These are phyloP conservation scores for Trypanosoma caninum DNA, from an alignment of 208 protist species.

Conservation along the genomic window DNA sequence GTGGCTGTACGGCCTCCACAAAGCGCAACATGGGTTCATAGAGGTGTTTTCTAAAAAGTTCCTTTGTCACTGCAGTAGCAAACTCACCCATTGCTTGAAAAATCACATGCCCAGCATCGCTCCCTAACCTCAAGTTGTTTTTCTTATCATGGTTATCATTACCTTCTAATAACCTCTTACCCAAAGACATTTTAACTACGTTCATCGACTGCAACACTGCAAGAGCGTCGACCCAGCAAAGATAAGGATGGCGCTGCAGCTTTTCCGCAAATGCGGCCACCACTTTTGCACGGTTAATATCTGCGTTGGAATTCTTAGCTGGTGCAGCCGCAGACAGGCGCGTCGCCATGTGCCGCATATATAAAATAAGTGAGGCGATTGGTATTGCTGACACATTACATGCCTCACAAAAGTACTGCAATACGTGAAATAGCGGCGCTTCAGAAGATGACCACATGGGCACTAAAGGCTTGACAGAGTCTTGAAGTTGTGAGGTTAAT, in stretches of 20 bases:
- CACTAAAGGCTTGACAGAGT: neutral
- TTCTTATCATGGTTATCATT: neutral
- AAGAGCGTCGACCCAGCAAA: slow-evolving; percentile 15
- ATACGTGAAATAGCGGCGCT: slow-evolving; percentile 14
- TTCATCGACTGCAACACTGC: slow-evolving; percentile 8
- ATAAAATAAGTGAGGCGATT: neutral
- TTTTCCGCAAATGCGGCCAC: slow-evolving; percentile 5
- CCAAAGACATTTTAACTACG: neutral
- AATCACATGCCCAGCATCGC: neutral
- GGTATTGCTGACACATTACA: slow-evolving; percentile 16
- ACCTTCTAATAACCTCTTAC: neutral
- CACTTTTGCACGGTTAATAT: neutral
- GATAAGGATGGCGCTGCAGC: slow-evolving; percentile 21
- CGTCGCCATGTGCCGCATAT: slow-evolving; percentile 1
- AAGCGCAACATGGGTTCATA: slow-evolving; percentile 28
- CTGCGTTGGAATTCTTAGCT: neutral
- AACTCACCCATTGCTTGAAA: slow-evolving; percentile 12
- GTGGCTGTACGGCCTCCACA: slow-evolving; percentile 19
- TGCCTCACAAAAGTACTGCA: slow-evolving; percentile 16
- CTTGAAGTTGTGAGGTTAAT: slow-evolving; percentile 8
- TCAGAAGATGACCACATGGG: slow-evolving; percentile 1
- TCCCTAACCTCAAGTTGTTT: neutral
- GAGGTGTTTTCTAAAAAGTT: slow-evolving; percentile 14
- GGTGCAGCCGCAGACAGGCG: neutral
- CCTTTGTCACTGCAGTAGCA: slow-evolving; percentile 1